Evolutionary conservation across 2,329 filamentous ascomycete species (phyloP).

Genomic region (Penicillium sclerotiorum): DNA sequence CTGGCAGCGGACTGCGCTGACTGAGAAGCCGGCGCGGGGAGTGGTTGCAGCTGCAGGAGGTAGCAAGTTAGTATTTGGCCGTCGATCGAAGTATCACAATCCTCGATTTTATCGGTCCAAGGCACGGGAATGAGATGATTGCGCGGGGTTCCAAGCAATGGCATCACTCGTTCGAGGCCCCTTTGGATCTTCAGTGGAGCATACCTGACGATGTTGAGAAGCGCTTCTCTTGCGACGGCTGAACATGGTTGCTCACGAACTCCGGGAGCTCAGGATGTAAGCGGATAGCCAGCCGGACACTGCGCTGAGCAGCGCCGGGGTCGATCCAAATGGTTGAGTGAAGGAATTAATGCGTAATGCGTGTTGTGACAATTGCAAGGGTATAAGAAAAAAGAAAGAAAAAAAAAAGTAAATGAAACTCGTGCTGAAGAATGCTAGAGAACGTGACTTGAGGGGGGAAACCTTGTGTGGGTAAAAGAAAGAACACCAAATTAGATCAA

Average conservation of each 20-base stretch:
- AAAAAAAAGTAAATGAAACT: background rate
- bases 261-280: slow-evolving; percentile 4
- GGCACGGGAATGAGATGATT: background rate
- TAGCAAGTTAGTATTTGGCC: slow-evolving; percentile 11
- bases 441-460: background rate
- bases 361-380: slow-evolving; percentile 5
- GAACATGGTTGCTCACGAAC: slow-evolving; percentile 39
- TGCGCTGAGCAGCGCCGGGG: slow-evolving; percentile 27
- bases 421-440: background rate
- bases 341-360: slow-evolving; percentile 13
- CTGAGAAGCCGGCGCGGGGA: slow-evolving; percentile 66
- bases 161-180: background rate
- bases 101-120: background rate
- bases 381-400: slow-evolving; percentile 7
- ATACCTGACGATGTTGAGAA: slow-evolving; percentile 43
- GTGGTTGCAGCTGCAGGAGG: slow-evolving; percentile 53
- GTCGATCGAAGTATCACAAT: slow-evolving; percentile 5
- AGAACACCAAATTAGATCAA: background rate
- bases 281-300: slow-evolving; percentile 25
- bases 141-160: background rate
- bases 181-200: slow-evolving; percentile 11
- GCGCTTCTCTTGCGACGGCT: slow-evolving; percentile 42
- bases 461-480: background rate
- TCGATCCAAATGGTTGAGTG: slow-evolving; percentile 15
- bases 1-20: slow-evolving; percentile 78